Conservation (phyloP, 768 basidiomycete species). For the Sarcomyxa edulis region DNA sequence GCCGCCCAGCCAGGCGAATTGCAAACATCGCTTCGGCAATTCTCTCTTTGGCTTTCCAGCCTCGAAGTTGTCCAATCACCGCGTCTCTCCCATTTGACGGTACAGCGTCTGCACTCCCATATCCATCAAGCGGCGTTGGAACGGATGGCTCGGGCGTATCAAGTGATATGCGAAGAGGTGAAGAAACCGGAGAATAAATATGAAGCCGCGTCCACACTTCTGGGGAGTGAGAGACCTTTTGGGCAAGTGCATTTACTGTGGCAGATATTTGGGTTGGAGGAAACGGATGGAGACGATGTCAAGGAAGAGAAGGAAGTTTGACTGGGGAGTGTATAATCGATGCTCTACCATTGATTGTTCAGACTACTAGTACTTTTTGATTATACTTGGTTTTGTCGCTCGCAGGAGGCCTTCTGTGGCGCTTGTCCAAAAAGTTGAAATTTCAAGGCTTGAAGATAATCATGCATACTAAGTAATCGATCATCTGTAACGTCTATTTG, state of each 20-base stretch:
- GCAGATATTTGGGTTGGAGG: slow-evolving; percentile 75
- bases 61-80: slow-evolving; percentile 78
- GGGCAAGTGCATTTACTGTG: slow-evolving; percentile 68
- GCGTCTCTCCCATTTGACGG: slow-evolving; percentile 68
- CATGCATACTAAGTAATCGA: too few relatives aligned
- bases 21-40: slow-evolving; percentile 55
- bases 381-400: too few relatives aligned
- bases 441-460: too few relatives aligned
- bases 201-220: slow-evolving; percentile 83
- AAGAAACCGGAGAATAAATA: slow-evolving; percentile 74
- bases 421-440: too few relatives aligned
- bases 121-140: slow-evolving; percentile 77
- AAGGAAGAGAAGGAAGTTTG: too few relatives aligned
- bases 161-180: slow-evolving; percentile 69
- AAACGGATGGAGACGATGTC: too few relatives aligned
- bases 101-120: slow-evolving; percentile 55
- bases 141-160: slow-evolving; percentile 67
- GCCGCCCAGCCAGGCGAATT: slow-evolving; percentile 60
- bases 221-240: slow-evolving; percentile 82
- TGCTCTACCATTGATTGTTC: too few relatives aligned
- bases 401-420: too few relatives aligned
- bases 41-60: slow-evolving; percentile 83
- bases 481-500: too few relatives aligned
- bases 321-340: too few relatives aligned
- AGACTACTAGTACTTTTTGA: too few relatives aligned